A percentile compares a stretch with the other conserved stretches of the same genome.
Conservation (phyloP, 768 basidiomycete species). For the Auricularia sp. region DNA sequence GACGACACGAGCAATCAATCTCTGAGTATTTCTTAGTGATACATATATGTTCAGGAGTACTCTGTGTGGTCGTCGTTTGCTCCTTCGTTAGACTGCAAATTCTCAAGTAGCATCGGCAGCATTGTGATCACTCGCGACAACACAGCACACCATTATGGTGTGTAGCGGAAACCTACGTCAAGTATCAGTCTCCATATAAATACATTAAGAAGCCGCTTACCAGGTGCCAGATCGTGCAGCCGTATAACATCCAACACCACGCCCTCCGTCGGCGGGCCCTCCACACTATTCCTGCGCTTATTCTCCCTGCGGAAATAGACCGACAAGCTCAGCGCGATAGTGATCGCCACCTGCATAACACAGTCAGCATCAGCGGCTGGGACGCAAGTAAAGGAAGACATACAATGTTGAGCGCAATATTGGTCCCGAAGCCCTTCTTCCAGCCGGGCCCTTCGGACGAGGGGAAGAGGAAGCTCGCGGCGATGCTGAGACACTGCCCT, state of each 20-base stretch:
- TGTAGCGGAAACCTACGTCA: too few species aligned
- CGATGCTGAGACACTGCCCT: conserved; percentile 24
- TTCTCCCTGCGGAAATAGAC: conserved; percentile 26
- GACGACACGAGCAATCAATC: too few species aligned
- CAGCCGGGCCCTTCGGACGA: conserved; percentile 21
- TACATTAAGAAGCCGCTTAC: not conserved
- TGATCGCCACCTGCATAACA: conserved; percentile 11
- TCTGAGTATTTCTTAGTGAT: too few species aligned
- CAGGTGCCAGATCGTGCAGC: not conserved
- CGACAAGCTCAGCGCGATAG: conserved; percentile 19
- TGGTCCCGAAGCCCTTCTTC: conserved; percentile 22
- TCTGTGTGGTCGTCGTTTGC: too few species aligned
- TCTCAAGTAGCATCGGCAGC: too few species aligned
- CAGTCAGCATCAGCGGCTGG: not conserved
- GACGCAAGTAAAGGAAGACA: not conserved
- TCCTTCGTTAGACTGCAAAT: too few species aligned
- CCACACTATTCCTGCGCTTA: conserved; percentile 19
- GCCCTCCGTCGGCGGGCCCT: conserved; percentile 21
- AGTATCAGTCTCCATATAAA: too few species aligned
- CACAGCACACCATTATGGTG: too few species aligned
- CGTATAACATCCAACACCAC: not conserved
- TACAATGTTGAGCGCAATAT: conserved; percentile 23
- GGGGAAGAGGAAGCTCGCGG: conserved; percentile 23
- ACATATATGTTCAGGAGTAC: too few species aligned
- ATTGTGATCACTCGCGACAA: too few species aligned